Base-by-base conservation (phyloP, 2,329 filamentous ascomycete genomes). In the Penicillium italicum region DNA sequence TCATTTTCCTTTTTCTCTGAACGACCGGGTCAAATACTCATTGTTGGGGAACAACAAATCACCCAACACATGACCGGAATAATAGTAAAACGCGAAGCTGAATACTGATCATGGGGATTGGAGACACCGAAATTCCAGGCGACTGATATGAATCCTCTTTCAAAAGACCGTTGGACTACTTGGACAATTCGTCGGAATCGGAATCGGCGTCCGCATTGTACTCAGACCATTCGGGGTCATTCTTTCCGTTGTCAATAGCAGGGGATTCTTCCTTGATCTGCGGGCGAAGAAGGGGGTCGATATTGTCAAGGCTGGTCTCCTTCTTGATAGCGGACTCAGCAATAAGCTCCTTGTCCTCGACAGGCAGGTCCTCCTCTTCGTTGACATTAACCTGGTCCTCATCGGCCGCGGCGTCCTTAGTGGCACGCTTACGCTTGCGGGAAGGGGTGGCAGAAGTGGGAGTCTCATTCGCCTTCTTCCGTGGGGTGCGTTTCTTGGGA, bases 401-500 rank as follows among this genome's bases (percentile, higher is more conserved):
- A 3, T 28, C 8, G 10, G 9, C 10, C 7, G 9, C 9, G 16
- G 5, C 18, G 4, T 20, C 14, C n/a, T n/a, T 22, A 6, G 31
- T 9, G 2, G 12, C 16, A 7, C 49, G 49, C 40, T 51, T 51
- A 12, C 49, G 31, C 12, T 51, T 51, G 40, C 40, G 49, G 2
- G 38, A 7, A 9, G 38, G n/a, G 1, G 12, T 10, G 3, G 12
- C 38, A 26, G 22, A 7, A 45, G 40, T 22, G 3, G 16, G 1
- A 1, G 22, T 12, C 2, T 30, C 40, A 3, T 11, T 10, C 1
- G 30, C 5, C 18, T 45, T 51, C 24, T 51, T 45, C 3, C 30
- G 30, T 1, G 20, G 22, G 4, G 22, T 5, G 2, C 22, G 30
- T 22, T 51, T 51, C 14, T 36, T 44, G 0, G 49, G 49, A 1